Base-by-base conservation (phyloP, 169 alveolate species). In the Cryptosporidium sp. region DNA sequence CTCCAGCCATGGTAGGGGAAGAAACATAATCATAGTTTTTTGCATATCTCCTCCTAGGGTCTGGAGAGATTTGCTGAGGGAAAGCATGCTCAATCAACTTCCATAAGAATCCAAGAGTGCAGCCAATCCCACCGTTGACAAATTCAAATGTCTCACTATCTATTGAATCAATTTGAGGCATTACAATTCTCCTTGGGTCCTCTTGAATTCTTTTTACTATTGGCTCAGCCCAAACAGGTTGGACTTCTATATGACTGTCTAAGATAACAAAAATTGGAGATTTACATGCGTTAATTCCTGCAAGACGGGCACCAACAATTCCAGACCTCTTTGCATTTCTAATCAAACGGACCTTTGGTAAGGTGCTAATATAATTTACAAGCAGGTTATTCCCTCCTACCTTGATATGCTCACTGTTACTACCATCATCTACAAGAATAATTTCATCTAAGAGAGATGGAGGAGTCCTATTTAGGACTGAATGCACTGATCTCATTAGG, bases 1-100 rank as follows among this genome's bases (percentile, higher is more conserved):
- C 95, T 16, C 94, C 95, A 0, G 94, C 94, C 95, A 93, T 93
- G 1, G 94, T 86, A 3, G 95, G 95, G 12, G 95, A 91, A 21
- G 93, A 44, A 70, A 91, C 89, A n/a, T 60, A 80, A n/a, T 87
- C 92, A 29, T 92, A 69, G 14, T 67, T 80, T 37, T 80, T 80
- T n/a, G 89, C 89, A 23, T 62, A 60, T 62, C 48, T 80, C 18
- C 89, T 80, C 70, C 33, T 62, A 1, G 89, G 89, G 42, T 62
- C 80, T 23, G 75, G 80, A 8, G 89, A 80, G 37, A 60, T 62
- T n/a, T 61, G 60, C 53, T 80, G 89, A 35, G 89, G 75, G 35
- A 80, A 91, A 3, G 94, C 92, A 65, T 93, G 95, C 67, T 93
- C 95, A 85, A 93, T 91, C 42, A 93, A 68, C 60, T 91, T 87